Conservation (phyloP, 148 eudicot species). For the Pharnaceum exiguum region DNA sequence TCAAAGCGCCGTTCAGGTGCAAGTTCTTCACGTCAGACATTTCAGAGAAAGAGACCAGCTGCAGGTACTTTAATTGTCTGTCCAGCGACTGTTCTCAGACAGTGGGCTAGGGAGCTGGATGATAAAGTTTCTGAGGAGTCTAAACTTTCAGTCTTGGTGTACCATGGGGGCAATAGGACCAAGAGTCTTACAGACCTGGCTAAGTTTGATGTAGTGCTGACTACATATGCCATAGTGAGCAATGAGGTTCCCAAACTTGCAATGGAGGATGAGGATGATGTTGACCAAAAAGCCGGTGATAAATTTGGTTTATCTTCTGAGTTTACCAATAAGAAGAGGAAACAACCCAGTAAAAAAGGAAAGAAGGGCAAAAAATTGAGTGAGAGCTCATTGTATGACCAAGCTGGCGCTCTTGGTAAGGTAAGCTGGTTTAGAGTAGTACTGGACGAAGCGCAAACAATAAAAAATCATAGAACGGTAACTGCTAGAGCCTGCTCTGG, state of each 20-base stretch:
- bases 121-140: slow-evolving; percentile 72
- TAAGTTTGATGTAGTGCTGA: slow-evolving; percentile 75
- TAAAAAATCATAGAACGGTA: slow-evolving; percentile 90
- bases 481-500: slow-evolving; percentile 97
- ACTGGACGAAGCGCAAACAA: slow-evolving; percentile 96
- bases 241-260: slow-evolving; percentile 96
- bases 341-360: slow-evolving; percentile 50
- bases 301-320: slow-evolving; percentile 56
- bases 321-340: slow-evolving; percentile 47
- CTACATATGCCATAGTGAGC: slow-evolving; percentile 86
- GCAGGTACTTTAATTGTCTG: slow-evolving; percentile 98
- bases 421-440: slow-evolving; percentile 94
- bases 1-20: slow-evolving; percentile 33
- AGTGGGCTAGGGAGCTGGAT: slow-evolving; percentile 88
- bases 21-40: slow-evolving; percentile 34
- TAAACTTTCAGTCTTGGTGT: slow-evolving; percentile 57
- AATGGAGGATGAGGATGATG: slow-evolving; percentile 69
- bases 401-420: slow-evolving; percentile 73
- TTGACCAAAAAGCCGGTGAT: slow-evolving; percentile 59
- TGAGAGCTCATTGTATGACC: slow-evolving; percentile 37
- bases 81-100: slow-evolving; percentile 95
- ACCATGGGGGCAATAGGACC: slow-evolving; percentile 91
- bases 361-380: slow-evolving; percentile 72
- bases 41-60: slow-evolving; percentile 58
- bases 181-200: slow-evolving; percentile 74